Base-by-base conservation (phyloP, 228 moss, liverwort and hornwort genomes). In the Sphagnum fallax region DNA sequence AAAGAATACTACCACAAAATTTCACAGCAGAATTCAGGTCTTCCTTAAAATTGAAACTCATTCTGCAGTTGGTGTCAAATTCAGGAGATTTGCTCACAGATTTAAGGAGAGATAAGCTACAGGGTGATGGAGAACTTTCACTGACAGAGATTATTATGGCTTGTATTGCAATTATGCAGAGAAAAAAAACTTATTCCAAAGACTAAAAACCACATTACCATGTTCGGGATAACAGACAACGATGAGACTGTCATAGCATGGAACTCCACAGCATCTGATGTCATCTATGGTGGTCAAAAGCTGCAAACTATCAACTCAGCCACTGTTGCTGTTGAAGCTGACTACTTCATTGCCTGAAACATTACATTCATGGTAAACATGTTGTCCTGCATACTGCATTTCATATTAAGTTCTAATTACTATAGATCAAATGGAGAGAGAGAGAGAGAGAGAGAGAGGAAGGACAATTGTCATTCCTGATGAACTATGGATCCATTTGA, bases 301-400 rank as follows among this genome's bases (percentile, higher is more conserved):
- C 69, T 84, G 4, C 60, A 18, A 12, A 88, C 76, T 6, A 55
- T 75, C 5, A 16, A 63, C 16, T 89, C 88, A 16, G 92, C 92
- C 47, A 85, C 77, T 5, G 82, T 87, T 48, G 67, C 78, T 51
- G 64, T 92, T 67, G 75, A 83, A 50, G 70, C 92, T 52, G 72
- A 75, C 52, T 76, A 77, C 61, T 89, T 92, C 60, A 78, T 85
- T 59, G 92, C 92, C 32, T 60, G 74, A 2, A 72, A 87, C 79
- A 83, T 92, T 66, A 78, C 76, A 48, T 87, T 92, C 70, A 72
- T 75, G 87, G 88, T 88, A 67, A 55, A 57, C 6, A 15, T 6
- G 6, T 59, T 9, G 51, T 10, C 10, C 58, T 14, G 51, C 32
- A 10, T 16, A 9, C 4, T 16, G 53, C 69, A 12, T 57, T 16